phyloP scores from a whole-genome alignment of 164 flowering plant genomes.

The Chloranthus sessilifolius region DNA sequence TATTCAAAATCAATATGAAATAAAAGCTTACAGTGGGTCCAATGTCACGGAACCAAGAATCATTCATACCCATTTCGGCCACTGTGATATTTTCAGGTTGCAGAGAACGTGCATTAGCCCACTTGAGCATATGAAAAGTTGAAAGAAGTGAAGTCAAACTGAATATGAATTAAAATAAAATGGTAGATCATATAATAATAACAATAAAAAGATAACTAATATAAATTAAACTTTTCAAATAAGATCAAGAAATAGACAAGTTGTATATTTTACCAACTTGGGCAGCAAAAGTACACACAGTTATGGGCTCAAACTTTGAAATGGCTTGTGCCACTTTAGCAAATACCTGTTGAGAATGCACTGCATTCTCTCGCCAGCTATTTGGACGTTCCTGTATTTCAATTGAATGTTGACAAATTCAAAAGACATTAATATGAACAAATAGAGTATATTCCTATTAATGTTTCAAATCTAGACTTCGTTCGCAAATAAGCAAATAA shows the following conservation, averaged over 20 bases:
- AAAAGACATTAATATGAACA: too few relatives aligned
- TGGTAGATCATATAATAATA: too few relatives aligned
- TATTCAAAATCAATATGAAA: too few relatives aligned
- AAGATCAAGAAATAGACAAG: too few relatives aligned
- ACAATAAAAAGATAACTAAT: neutral
- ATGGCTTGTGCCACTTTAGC: constrained; percentile 68
- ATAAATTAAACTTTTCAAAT: too few relatives aligned
- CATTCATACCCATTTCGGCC: constrained; percentile 85
- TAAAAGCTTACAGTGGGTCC: constrained; percentile 83
- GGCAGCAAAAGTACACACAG: constrained; percentile 74
- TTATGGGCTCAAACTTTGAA: constrained; percentile 81
- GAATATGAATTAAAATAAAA: neutral
- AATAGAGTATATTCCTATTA: too few relatives aligned
- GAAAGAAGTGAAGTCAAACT: neutral
- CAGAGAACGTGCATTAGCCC: constrained; percentile 69
- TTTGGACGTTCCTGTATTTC: constrained; percentile 70
- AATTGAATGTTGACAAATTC: constrained; percentile 10
- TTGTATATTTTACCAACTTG: constrained; percentile 66
- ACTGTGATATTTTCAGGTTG: constrained; percentile 66
- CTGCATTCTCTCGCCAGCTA: constrained; percentile 76
- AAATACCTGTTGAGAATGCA: constrained; percentile 60
- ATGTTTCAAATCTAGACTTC: too few relatives aligned
- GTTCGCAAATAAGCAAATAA: too few relatives aligned
- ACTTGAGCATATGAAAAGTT: constrained; percentile 48
- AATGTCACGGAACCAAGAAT: constrained; percentile 90